Base-by-base conservation (phyloP, 768 basidiomycete species). In the Agrocybe chaxingu region DNA sequence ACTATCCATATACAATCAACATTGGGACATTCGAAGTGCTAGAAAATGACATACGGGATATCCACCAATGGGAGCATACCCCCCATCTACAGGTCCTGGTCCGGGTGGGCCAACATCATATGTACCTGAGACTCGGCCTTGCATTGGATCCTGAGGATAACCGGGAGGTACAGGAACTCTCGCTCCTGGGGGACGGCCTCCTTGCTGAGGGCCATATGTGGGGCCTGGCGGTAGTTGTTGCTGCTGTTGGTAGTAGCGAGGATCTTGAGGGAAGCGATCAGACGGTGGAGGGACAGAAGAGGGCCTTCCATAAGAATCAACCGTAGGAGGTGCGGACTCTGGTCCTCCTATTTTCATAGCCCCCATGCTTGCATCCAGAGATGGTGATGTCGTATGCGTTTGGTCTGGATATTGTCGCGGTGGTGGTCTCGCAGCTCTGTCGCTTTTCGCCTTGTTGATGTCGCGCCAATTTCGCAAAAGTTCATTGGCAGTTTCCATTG, bases 401-500 rank as follows among this genome's bases (percentile, higher is more conserved):
- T 60, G 64, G 47, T 70, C 58, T 50, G 64, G 46, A 63, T 67
- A 63, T 41, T 66, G 65, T 41, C 64, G 61, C 42, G 71, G 65
- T 51, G 68, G 41, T 50, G 77, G 71, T 43, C 69, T 68, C 34
- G 68, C 55, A 51, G 59, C 71, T 55, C 79, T 79, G 48, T 76
- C 76, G 31, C 73, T 75, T 63, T 87, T 81, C 62, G 71, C 70
- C 59, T 77, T 79, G 67, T 98, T 95, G 73, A 97, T 97, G 62
- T 92, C 89, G 47, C 89, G 85, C 80, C 91, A 86, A 67, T 94
- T 88, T 45, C 87, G 83, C 45, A 99, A 79, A 13, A 99, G 78
- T 61, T 87, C 84, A 66, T 98, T 98, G 42, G 97, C 96, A 34
- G 92, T 96, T 70, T 98, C 96, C 96, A 98, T 98, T 34, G 94